These are phyloP conservation scores for Pelagomonas calceolata DNA, from an alignment of 108 stramenopile genomes.

Conservation along the genomic window DNA sequence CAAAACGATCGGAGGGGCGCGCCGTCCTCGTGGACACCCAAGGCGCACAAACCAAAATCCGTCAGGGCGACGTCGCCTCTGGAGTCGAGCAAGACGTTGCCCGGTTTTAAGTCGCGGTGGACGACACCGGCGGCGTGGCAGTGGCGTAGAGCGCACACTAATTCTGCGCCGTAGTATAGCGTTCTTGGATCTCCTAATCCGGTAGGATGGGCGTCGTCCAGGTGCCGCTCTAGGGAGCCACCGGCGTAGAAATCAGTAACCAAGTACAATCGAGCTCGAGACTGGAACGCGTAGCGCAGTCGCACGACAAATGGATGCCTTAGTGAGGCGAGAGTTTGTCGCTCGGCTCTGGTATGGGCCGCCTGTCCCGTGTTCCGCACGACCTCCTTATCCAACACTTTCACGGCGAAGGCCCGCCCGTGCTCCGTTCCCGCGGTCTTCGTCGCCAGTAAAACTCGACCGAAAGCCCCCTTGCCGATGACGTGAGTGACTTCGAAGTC, in stretches of 20 bases:
- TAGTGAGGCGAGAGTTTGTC: slow-evolving; percentile 30
- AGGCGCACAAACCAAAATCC: slow-evolving; percentile 34
- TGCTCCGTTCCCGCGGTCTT: neutral
- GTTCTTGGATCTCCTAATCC: slow-evolving; percentile 17
- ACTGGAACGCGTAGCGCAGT: slow-evolving; percentile 43
- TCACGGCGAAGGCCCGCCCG: slow-evolving; percentile 24
- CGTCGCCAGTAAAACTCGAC: slow-evolving; percentile 21
- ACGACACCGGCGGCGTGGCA: slow-evolving; percentile 33
- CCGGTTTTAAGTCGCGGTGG: slow-evolving; percentile 49
- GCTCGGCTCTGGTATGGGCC: slow-evolving; percentile 38
- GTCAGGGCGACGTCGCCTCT: slow-evolving; percentile 28
- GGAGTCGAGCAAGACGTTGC: slow-evolving; percentile 44
- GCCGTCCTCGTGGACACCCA: neutral
- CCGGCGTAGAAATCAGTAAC: slow-evolving; percentile 43
- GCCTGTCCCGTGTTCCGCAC: slow-evolving; percentile 24
- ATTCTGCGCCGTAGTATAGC: slow-evolving; percentile 32
- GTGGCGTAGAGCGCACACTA: slow-evolving; percentile 39
- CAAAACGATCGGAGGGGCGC: slow-evolving; percentile 20
- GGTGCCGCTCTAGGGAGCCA: slow-evolving; percentile 44
- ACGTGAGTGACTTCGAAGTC: slow-evolving; percentile 21
- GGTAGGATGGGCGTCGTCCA: neutral
- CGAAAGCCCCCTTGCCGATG: slow-evolving; percentile 34
- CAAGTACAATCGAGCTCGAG: slow-evolving; percentile 34
- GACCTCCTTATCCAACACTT: slow-evolving; percentile 32
- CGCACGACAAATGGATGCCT: slow-evolving; percentile 44